Percentiles rank a stretch among this genome's conserved stretches.
Evolutionary conservation across 2,329 filamentous ascomycete genomes (phyloP).

Genomic region (Gnomoniopsis smithogilvyi): DNA sequence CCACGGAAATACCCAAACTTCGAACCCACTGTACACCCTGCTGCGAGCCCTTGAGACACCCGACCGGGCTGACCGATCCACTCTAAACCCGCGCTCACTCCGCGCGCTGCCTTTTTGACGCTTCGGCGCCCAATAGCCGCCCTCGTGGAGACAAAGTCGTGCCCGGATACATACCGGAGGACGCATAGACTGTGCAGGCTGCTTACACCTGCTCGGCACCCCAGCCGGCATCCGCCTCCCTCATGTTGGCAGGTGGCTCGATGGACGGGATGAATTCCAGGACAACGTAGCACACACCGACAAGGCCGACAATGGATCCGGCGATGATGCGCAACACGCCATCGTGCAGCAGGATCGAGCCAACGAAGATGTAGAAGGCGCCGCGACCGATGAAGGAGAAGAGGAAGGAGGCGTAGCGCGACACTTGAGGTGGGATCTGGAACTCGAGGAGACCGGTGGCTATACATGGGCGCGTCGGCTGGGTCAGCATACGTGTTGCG

Average conservation of each 20-base stretch:
- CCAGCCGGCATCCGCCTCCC: slow-evolving; percentile 72
- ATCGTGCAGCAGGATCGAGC: slow-evolving; percentile 74
- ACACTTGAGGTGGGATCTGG: slow-evolving; percentile 88
- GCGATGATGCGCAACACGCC: slow-evolving; percentile 68
- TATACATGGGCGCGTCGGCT: not conserved
- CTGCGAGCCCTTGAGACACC: not conserved
- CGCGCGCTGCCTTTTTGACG: not conserved
- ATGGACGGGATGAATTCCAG: slow-evolving; percentile 77
- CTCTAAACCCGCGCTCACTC: not conserved
- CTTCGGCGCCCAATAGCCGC: not conserved
- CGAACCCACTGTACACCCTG: not conserved
- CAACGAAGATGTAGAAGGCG: slow-evolving; percentile 95
- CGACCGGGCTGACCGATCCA: too few relatives aligned
- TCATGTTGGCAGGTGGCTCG: slow-evolving; percentile 78
- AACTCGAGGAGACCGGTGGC: slow-evolving; percentile 57
- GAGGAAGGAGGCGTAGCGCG: slow-evolving; percentile 93
- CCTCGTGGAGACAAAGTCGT: not conserved
- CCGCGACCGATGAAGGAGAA: slow-evolving; percentile 97
- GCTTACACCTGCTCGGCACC: slow-evolving; percentile 71
- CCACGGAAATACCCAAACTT: not conserved
- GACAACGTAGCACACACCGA: slow-evolving; percentile 74
- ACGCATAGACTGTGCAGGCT: too few relatives aligned
- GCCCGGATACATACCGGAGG: not conserved
- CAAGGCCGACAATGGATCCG: slow-evolving; percentile 71
- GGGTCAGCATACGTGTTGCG: not conserved